phyloP scores from a whole-genome alignment of 176 grass and related monocot genomes.

The Aegilops sharonensis region DNA sequence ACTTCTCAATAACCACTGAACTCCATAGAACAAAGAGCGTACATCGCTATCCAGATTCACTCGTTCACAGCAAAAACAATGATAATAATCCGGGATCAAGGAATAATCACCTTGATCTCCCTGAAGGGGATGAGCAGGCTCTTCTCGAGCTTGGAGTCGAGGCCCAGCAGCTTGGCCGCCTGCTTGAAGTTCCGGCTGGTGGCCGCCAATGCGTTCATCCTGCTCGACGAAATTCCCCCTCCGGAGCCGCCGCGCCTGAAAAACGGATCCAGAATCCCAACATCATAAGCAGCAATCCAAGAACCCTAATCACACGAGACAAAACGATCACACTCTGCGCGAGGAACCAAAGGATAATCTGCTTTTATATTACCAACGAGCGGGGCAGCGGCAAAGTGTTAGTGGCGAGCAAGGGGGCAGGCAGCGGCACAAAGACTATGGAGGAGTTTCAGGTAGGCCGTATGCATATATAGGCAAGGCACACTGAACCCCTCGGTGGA shows the following conservation, averaged over 20 bases:
- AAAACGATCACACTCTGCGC: no score
- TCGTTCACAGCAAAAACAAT: background rate
- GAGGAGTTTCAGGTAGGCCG: background rate
- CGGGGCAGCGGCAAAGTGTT: background rate
- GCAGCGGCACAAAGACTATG: background rate
- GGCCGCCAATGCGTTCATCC: slow-evolving; percentile 78
- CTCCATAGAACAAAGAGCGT: background rate
- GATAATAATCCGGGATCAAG: background rate
- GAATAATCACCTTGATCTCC: slow-evolving; percentile 68
- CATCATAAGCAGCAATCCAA: background rate
- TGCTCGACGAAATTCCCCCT: slow-evolving; percentile 28
- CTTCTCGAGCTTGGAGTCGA: slow-evolving; percentile 82
- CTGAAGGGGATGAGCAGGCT: slow-evolving; percentile 88
- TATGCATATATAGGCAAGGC: slow-evolving; percentile 7
- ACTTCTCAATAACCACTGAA: no score
- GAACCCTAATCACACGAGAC: background rate
- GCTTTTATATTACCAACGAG: slow-evolving; percentile 24
- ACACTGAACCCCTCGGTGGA: background rate
- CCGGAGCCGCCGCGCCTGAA: slow-evolving; percentile 4
- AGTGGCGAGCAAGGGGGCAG: background rate
- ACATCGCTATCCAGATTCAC: background rate
- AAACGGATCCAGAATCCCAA: background rate
- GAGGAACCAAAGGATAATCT: background rate
- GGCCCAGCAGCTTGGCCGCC: slow-evolving; percentile 69
- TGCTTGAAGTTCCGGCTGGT: slow-evolving; percentile 85